A percentile compares a stretch with the other conserved stretches of the same genome.
Conservation (phyloP, 352 stramenopile species). For the Detonula confervacea region DNA sequence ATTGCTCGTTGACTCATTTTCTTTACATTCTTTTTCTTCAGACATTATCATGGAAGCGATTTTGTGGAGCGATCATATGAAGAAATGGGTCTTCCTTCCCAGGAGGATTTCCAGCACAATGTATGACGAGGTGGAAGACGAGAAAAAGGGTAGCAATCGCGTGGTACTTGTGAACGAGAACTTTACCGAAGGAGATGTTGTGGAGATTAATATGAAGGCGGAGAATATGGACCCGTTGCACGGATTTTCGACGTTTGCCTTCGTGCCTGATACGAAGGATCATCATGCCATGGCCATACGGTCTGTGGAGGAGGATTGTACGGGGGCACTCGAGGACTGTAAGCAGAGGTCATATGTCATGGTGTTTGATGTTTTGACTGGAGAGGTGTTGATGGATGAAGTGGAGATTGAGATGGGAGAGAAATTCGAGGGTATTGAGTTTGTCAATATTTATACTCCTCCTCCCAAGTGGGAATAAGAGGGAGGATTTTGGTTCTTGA, state of each 20-base stretch:
- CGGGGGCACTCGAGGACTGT: slow-evolving; percentile 88
- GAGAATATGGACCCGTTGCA: slow-evolving; percentile 68
- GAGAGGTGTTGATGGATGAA: slow-evolving; percentile 91
- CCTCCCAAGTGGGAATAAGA: slow-evolving; percentile 40
- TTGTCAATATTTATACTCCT: slow-evolving; percentile 83
- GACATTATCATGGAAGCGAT: slow-evolving; percentile 98
- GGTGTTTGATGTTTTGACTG: slow-evolving; percentile 92
- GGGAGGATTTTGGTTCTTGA: background rate
- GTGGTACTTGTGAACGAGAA: slow-evolving; percentile 77
- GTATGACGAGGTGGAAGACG: slow-evolving; percentile 97
- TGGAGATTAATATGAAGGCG: slow-evolving; percentile 78
- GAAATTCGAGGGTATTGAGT: slow-evolving; percentile 96
- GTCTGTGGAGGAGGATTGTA: slow-evolving; percentile 88
- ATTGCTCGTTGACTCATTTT: background rate
- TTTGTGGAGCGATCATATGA: slow-evolving; percentile 92
- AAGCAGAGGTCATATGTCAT: slow-evolving; percentile 92
- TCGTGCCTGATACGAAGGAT: slow-evolving; percentile 92
- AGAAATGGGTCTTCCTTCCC: slow-evolving; percentile 98
- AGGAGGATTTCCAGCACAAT: slow-evolving; percentile 92
- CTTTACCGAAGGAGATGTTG: slow-evolving; percentile 77
- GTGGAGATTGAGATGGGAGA: slow-evolving; percentile 89
- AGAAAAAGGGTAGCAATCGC: slow-evolving; percentile 86
- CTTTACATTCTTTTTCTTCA: background rate
- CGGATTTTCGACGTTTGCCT: slow-evolving; percentile 96
- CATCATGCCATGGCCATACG: slow-evolving; percentile 92